Evolutionary conservation across 108 stramenopile genomes (phyloP).

Genomic region (Asterionellopsis glacialis): DNA sequence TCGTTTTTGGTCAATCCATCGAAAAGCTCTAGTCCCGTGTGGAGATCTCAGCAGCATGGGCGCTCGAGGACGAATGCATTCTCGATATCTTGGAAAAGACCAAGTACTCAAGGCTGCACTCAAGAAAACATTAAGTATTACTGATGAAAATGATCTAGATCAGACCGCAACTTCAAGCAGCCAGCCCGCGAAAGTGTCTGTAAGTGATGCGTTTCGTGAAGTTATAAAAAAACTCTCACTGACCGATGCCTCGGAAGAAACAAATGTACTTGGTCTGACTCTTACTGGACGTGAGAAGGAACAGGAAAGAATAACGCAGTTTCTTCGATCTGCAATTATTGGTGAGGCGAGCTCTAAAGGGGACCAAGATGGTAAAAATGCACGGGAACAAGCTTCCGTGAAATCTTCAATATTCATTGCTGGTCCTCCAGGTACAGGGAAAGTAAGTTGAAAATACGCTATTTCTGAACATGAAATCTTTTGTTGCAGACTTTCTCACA

Average conservation of each 20-base stretch:
- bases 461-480: not conserved
- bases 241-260: constrained; percentile 67
- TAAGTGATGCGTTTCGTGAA: constrained; percentile 48
- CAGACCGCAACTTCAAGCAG: constrained; percentile 5
- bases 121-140: constrained; percentile 6
- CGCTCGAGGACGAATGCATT: constrained; percentile 40
- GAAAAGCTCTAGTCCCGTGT: constrained; percentile 68
- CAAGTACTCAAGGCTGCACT: constrained; percentile 32
- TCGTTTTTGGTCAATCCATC: constrained; percentile 69
- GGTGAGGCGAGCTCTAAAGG: constrained; percentile 19
- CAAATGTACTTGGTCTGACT: constrained; percentile 32
- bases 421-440: constrained; percentile 76
- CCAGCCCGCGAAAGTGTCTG: constrained; percentile 9
- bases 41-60: constrained; percentile 44
- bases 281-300: constrained; percentile 69
- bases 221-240: constrained; percentile 64
- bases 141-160: not conserved
- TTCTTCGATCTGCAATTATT: constrained; percentile 54
- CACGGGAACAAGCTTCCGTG: constrained; percentile 13
- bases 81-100: constrained; percentile 20
- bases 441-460: constrained; percentile 3
- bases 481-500: not conserved
- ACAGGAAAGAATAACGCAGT: constrained; percentile 42
- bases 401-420: constrained; percentile 68
- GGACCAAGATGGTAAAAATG: constrained; percentile 3